Percentiles rank a stretch among this genome's conserved stretches.
Evolutionary conservation across 768 basidiomycete species (phyloP).

Genomic region (Gymnopilus dilepis): DNA sequence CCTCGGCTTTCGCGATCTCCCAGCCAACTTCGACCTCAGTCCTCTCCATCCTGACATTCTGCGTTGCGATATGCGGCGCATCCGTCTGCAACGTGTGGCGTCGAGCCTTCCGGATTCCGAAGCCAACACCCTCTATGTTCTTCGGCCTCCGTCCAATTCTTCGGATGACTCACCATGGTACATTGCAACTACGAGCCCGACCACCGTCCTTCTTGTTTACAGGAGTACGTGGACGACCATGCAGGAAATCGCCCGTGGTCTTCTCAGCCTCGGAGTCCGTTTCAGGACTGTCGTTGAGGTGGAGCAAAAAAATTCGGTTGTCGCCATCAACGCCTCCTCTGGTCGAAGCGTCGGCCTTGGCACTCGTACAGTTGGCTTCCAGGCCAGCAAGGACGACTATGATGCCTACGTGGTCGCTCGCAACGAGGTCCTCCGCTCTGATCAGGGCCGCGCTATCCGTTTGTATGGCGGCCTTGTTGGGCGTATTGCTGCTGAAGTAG

Average conservation of each 20-base stretch:
- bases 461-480: not conserved
- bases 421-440: not conserved
- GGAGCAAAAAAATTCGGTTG: not conserved
- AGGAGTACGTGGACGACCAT: slow-evolving; percentile 2
- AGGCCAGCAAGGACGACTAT: not conserved
- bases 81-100: not conserved
- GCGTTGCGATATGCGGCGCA: not conserved
- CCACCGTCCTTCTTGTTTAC: slow-evolving; percentile 4
- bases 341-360: not conserved
- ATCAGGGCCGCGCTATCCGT: not conserved
- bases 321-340: not conserved
- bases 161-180: slow-evolving; percentile 1
- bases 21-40: not conserved
- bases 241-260: slow-evolving; percentile 5
- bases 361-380: not conserved
- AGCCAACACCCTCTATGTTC: not conserved
- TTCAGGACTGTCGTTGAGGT: slow-evolving; percentile 9
- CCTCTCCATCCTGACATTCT: not conserved
- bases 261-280: not conserved
- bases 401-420: not conserved
- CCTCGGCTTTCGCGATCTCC: not conserved
- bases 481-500: not conserved
- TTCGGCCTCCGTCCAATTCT: slow-evolving; percentile 30
- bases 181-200: not conserved
- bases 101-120: too few relatives aligned